Base-by-base conservation (phyloP, 2,329 filamentous ascomycete species). In the Penicillium freii region DNA sequence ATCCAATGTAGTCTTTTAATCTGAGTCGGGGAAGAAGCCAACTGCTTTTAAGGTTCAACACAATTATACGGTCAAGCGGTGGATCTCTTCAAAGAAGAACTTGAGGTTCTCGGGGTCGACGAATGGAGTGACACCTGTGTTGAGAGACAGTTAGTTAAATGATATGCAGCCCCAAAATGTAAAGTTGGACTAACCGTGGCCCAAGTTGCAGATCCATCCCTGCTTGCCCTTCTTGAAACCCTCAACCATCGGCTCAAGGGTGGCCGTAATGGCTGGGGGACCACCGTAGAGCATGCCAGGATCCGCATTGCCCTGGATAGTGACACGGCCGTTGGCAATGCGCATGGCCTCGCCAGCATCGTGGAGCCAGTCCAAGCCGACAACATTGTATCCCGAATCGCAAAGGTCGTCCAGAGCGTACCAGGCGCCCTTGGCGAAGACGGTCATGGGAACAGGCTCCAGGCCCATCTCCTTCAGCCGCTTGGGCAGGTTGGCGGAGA, bases 391-490 rank as follows among this genome's bases (percentile, higher is more conserved):
- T 40, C 92, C 92, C 17, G 92, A 84, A 69, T 92, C 81, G 78
- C 92, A 97, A 21, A 94, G 84, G 33, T 90, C 87, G 66, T 97
- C 90, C 48, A 99, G 82, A 4, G 92, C 91, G 75, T 96, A 94
- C 90, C 94, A 97, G 11, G 94, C 93, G 11, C 94, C 94, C 80
- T 99, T 99, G 36, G 94, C 92, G 75, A 99, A 99, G 25, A 97
- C 92, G 5, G 92, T 95, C 92, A 97, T 97, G 3, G 94, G 94
- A 3, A 99, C 93, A 11, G 80, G 82, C 57, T 92, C 89, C 51
- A 93, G 77, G 0, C 87, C 87, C 71, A 95, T 81, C 71, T 90
- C 88, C 66, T 84, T 80, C 56, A 97, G 78, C 59, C 86, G 87
- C 66, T 80, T 81, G 1, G 93, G 93, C 4, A 99, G 82, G 65